phyloP scores from a whole-genome alignment of 345 rosid species.

The Xanthoceras sorbifolium region DNA sequence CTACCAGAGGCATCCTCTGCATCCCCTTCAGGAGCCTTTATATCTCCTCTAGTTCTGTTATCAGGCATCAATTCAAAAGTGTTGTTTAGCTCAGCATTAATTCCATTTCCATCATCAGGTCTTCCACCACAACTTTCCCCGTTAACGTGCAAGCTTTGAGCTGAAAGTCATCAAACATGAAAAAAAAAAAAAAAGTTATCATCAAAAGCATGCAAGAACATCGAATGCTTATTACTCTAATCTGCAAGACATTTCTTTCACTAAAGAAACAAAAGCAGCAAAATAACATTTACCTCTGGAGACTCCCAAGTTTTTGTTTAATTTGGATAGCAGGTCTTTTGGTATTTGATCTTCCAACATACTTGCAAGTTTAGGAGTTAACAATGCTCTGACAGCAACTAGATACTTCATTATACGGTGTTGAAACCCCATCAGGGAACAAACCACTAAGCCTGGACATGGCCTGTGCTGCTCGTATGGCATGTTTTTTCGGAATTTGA shows the following conservation, averaged over 20 bases:
- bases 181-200: not conserved
- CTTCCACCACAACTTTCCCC: constrained; percentile 42
- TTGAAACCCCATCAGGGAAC: constrained; percentile 56
- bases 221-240: not conserved
- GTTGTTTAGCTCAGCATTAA: constrained; percentile 34
- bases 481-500: constrained; percentile 97
- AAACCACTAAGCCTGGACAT: constrained; percentile 88
- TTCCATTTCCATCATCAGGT: constrained; percentile 33
- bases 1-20: constrained; percentile 49
- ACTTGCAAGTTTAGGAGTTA: constrained; percentile 95
- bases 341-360: constrained; percentile 77
- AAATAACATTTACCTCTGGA: constrained; percentile 77
- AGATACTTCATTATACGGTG: constrained; percentile 74
- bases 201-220: constrained; percentile 8
- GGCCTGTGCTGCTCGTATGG: constrained; percentile 86
- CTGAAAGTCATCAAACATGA: too few species aligned
- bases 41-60: constrained; percentile 27
- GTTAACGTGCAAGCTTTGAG: constrained; percentile 51
- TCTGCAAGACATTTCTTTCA: not conserved
- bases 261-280: constrained; percentile 1
- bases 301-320: constrained; percentile 92
- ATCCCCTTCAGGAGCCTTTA: constrained; percentile 43
- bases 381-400: constrained; percentile 70
- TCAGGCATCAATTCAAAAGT: constrained; percentile 34
- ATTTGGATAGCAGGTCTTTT: constrained; percentile 79